These are phyloP conservation scores for Tolypocladium tundrense DNA, from an alignment of 2,329 filamentous ascomycete species.

Conservation along the genomic window DNA sequence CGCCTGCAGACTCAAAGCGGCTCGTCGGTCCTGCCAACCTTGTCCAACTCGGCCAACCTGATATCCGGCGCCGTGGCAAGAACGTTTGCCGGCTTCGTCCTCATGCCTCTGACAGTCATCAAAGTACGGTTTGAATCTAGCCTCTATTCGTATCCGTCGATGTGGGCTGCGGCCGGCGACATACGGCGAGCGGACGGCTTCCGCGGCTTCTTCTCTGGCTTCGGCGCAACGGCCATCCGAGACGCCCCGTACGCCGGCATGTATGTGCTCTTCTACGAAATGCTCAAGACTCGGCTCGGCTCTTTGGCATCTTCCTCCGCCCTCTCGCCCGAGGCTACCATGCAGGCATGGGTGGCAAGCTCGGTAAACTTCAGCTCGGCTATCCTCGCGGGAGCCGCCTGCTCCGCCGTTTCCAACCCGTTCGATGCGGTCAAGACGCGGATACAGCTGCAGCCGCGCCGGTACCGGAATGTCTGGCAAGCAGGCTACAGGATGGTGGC, in stretches of 20 bases:
- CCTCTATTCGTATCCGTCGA: conserved; percentile 71
- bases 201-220: conserved; percentile 84
- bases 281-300: conserved; percentile 56
- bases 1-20: conserved; percentile 11
- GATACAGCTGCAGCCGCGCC: conserved; percentile 76
- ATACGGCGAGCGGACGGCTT: conserved; percentile 65
- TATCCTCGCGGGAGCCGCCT: conserved; percentile 67
- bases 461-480: conserved; percentile 74
- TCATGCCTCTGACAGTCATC: conserved; percentile 94
- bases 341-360: conserved; percentile 30
- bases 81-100: conserved; percentile 75
- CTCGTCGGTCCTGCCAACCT: conserved; percentile 68
- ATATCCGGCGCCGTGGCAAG: conserved; percentile 75
- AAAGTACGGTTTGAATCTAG: conserved; percentile 94
- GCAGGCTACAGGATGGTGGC: conserved; percentile 67
- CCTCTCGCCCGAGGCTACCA: conserved; percentile 9
- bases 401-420: conserved; percentile 85
- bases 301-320: conserved; percentile 7
- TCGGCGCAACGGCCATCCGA: conserved; percentile 83
- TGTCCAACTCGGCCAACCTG: conserved; percentile 78
- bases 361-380: conserved; percentile 81
- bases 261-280: conserved; percentile 91
- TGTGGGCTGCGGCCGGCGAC: conserved; percentile 61
- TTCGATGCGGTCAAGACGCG: conserved; percentile 96
- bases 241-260: conserved; percentile 96